Percentiles rank a stretch among this genome's conserved stretches.
Conservation (phyloP, 2,329 filamentous ascomycete species). For the Colletotrichum scovillei region DNA sequence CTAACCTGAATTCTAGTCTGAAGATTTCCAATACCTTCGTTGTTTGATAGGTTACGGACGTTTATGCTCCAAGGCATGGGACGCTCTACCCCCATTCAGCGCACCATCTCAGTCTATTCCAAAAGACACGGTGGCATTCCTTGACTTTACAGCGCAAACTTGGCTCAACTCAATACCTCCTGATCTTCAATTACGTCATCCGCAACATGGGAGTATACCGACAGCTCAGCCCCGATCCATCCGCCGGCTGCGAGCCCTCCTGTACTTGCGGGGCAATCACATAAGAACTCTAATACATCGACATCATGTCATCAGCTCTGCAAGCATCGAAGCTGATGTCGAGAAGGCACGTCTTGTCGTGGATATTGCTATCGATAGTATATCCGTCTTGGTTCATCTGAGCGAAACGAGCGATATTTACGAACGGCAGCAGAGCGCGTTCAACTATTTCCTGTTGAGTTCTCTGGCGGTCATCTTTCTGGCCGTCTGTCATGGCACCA, state of each 20-base stretch:
- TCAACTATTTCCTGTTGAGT: slow-evolving; percentile 54
- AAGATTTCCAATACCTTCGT: slow-evolving; percentile 52
- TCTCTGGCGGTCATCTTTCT: slow-evolving; percentile 53
- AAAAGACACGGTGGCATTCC: slow-evolving; percentile 50
- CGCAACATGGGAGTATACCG: slow-evolving; percentile 46
- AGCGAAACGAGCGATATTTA: slow-evolving; percentile 50
- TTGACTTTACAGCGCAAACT: slow-evolving; percentile 55
- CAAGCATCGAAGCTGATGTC: slow-evolving; percentile 49
- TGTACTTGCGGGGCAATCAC: slow-evolving; percentile 58
- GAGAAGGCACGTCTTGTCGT: slow-evolving; percentile 52
- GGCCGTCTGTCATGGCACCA: slow-evolving; percentile 57
- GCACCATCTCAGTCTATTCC: slow-evolving; percentile 45
- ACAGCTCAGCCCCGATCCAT: slow-evolving; percentile 46
- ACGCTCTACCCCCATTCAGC: slow-evolving; percentile 52
- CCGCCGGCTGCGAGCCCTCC: slow-evolving; percentile 53
- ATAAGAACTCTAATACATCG: slow-evolving; percentile 56
- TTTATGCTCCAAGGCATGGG: slow-evolving; percentile 59
- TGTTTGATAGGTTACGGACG: slow-evolving; percentile 61
- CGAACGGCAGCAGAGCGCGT: slow-evolving; percentile 50
- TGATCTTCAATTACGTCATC: slow-evolving; percentile 50
- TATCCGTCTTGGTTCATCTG: slow-evolving; percentile 50
- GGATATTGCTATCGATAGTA: slow-evolving; percentile 46
- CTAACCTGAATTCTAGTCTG: slow-evolving; percentile 36
- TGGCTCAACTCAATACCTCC: slow-evolving; percentile 58
- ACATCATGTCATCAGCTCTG: slow-evolving; percentile 52